A percentile compares a stretch with the other conserved stretches of the same genome.
These are phyloP conservation scores for Tricholomella constricta DNA, from an alignment of 768 basidiomycete genomes.

Conservation along the genomic window DNA sequence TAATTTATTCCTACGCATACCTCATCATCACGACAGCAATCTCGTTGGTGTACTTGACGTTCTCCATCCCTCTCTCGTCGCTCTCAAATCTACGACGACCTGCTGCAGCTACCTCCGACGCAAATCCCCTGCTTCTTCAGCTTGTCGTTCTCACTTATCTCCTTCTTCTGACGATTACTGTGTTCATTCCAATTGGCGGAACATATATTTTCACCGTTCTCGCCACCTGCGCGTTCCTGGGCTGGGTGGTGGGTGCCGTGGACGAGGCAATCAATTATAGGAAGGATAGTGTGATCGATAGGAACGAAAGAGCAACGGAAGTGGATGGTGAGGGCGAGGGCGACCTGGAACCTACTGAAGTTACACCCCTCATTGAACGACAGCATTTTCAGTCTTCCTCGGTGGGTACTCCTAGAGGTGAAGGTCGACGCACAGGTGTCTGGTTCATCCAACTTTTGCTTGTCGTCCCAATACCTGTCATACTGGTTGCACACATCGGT, in stretches of 20 bases:
- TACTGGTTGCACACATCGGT: slow-evolving; percentile 53
- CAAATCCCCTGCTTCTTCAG: slow-evolving; percentile 41
- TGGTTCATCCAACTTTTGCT: slow-evolving; percentile 65
- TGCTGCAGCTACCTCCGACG: not conserved
- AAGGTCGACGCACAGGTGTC: slow-evolving; percentile 30
- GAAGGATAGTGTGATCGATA: slow-evolving; percentile 10
- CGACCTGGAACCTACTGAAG: slow-evolving; percentile 51
- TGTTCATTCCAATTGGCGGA: slow-evolving; percentile 50
- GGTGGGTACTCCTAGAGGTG: not conserved
- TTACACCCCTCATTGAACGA: slow-evolving; percentile 51
- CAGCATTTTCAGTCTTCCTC: slow-evolving; percentile 3
- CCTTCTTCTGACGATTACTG: slow-evolving; percentile 51
- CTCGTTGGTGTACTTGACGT: slow-evolving; percentile 52
- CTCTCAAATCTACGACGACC: slow-evolving; percentile 4
- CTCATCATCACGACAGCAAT: slow-evolving; percentile 50
- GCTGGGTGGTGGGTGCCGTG: slow-evolving; percentile 37
- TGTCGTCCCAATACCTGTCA: slow-evolving; percentile 52
- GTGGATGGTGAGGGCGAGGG: slow-evolving; percentile 20
- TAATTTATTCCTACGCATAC: slow-evolving; percentile 59
- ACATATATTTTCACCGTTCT: slow-evolving; percentile 59
- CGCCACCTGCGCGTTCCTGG: slow-evolving; percentile 50
- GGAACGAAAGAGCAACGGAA: slow-evolving; percentile 3
- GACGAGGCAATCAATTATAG: slow-evolving; percentile 25
- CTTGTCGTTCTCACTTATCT: slow-evolving; percentile 59
- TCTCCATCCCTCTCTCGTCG: slow-evolving; percentile 42